Evolutionary conservation across 1,139 yeast genomes (phyloP).

Genomic region (Hyphopichia buzzinii): DNA sequence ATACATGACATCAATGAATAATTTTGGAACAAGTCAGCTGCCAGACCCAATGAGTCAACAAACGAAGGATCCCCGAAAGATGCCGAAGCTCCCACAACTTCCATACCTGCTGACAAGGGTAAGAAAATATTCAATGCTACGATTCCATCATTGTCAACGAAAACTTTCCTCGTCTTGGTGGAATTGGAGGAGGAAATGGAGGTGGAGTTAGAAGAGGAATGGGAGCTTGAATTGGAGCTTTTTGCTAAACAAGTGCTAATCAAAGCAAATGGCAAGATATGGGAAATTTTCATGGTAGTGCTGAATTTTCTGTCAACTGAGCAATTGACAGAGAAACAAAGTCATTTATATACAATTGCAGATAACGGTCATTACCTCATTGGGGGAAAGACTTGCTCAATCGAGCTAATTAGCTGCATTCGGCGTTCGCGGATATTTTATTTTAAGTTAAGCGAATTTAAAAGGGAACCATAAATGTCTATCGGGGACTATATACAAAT

Average conservation of each 20-base stretch:
- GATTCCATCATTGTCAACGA: slow-evolving; percentile 40
- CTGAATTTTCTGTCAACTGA: background rate
- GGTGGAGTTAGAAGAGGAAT: no score
- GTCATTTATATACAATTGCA: no score
- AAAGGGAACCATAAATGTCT: no score
- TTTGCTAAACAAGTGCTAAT: background rate
- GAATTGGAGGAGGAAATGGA: background rate
- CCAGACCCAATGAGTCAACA: slow-evolving; percentile 34
- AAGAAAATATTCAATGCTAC: slow-evolving; percentile 29
- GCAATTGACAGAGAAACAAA: no score
- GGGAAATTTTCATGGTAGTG: background rate
- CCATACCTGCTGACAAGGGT: slow-evolving; percentile 37
- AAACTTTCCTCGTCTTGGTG: slow-evolving; percentile 22
- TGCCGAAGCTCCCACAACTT: slow-evolving; percentile 36
- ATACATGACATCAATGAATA: slow-evolving; percentile 35
- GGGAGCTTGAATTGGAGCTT: no score
- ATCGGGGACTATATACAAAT: no score
- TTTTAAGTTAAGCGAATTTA: no score
- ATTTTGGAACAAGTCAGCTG: slow-evolving; percentile 20
- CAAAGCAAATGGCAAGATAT: background rate
- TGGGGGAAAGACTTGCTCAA: no score
- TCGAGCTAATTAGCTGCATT: no score
- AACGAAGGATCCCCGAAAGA: slow-evolving; percentile 35
- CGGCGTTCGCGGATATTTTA: no score
- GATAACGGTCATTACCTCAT: no score